Base-by-base conservation (phyloP, 2,329 filamentous ascomycete genomes). In the Pseudopithomyces maydicus region DNA sequence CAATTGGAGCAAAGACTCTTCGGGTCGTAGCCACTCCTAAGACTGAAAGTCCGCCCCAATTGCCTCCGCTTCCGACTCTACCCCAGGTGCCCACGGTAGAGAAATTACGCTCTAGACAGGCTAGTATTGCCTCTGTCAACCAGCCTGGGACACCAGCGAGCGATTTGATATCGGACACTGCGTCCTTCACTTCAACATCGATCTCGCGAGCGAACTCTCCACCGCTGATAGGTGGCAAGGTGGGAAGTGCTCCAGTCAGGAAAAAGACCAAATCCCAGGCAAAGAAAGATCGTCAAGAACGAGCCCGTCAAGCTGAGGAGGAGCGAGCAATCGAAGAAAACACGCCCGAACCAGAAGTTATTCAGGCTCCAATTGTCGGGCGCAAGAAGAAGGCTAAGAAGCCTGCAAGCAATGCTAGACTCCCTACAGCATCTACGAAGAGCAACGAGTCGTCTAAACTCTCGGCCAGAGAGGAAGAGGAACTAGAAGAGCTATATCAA, bases 371-470 rank as follows among this genome's bases (percentile, higher is more conserved):
- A 0, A 89, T 96, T 39, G 74, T 92, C 47, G 90, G 90, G 33
- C 85, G 91, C 51, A 92, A 92, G 81, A 94, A 92, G 81, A 95
- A 94, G 78, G 86, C 90, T 72, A 92, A 90, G 81, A 94, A 92
- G 77, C 67, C 73, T 61, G 72, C 66, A 56, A 74, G 41, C 44
- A 72, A 42, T 20, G 52, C 66, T 1, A 74, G 73, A 44, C 57
- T 64, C 23, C 49, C 65, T 11, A 54, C 59, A 19, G 60, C 65
- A 35, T 54, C 60, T 11, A 62, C 62, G 11, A 71, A 70, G 41
- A 71, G 62, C 44, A 69, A 68, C 17, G 65, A 65, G 48, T 71
- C 73, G 15, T 69, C 70, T 1, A 73, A 72, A 52, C 62, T 64
- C 8, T 63, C 59, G 5, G 19, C 26, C 10, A 42, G 33, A 43